phyloP scores from a whole-genome alignment of 805 yeast species.

The Candida nitratophila region DNA sequence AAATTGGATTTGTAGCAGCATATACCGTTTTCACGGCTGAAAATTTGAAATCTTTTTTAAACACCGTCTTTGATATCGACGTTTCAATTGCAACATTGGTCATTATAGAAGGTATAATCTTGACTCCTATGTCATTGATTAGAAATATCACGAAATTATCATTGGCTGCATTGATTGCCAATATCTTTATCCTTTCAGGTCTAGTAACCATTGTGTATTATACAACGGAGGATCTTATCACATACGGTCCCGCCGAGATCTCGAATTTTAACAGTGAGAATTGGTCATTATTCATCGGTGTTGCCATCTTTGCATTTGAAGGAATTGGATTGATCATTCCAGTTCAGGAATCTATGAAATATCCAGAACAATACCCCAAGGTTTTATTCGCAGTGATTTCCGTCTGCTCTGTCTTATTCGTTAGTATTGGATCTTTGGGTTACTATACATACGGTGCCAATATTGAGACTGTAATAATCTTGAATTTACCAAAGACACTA shows the following conservation, averaged over 20 bases:
- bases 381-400: constrained; percentile 55
- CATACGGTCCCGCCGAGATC: constrained; percentile 40
- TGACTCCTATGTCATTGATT: constrained; percentile 63
- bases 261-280: constrained; percentile 45
- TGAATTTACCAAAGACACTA: constrained; percentile 68
- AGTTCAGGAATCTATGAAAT: constrained; percentile 72
- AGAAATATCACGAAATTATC: constrained; percentile 74
- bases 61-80: constrained; percentile 38
- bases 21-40: constrained; percentile 75
- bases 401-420: constrained; percentile 57
- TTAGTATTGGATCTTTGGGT: constrained; percentile 60
- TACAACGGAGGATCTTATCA: constrained; percentile 37
- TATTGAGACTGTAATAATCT: constrained; percentile 60
- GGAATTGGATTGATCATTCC: constrained; percentile 81
- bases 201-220: constrained; percentile 56
- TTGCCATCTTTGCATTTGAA: constrained; percentile 83
- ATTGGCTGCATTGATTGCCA: constrained; percentile 64
- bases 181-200: constrained; percentile 61
- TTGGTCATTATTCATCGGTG: constrained; percentile 73
- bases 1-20: constrained; percentile 75
- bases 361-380: constrained; percentile 66
- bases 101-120: constrained; percentile 45
- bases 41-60: constrained; percentile 56
- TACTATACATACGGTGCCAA: constrained; percentile 61
- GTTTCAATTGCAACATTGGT: constrained; percentile 40